phyloP scores from a whole-genome alignment of 1,284 basidiomycete species.

The Somion occarium region DNA sequence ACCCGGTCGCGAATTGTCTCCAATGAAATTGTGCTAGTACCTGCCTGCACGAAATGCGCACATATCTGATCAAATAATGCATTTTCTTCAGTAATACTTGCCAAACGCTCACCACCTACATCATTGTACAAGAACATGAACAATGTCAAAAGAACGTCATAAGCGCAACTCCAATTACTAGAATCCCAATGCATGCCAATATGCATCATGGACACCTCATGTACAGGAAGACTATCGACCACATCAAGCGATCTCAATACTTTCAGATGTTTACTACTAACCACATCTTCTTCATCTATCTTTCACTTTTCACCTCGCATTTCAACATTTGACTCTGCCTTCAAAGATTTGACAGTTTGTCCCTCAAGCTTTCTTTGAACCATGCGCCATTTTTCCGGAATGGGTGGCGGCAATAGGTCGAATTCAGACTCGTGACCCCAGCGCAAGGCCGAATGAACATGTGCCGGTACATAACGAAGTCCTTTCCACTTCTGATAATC shows the following conservation, averaged over 20 bases:
- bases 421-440: neutral
- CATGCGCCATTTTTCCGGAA: neutral
- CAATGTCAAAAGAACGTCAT: conserved; percentile 20
- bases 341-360: neutral
- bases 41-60: neutral
- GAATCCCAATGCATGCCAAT: conserved; percentile 3
- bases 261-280: neutral
- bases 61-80: neutral
- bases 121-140: neutral
- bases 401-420: neutral
- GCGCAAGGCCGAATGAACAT: neutral
- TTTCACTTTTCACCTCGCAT: neutral
- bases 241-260: neutral
- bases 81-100: neutral
- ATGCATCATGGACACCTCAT: neutral
- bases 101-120: neutral
- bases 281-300: neutral
- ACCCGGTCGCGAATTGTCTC: neutral
- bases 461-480: neutral
- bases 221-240: neutral
- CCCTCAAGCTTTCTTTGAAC: neutral
- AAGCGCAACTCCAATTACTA: conserved; percentile 7
- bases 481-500: conserved; percentile 16
- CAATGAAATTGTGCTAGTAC: neutral
- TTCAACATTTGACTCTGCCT: neutral